A percentile compares a stretch with the other conserved stretches of the same genome.
Conservation (phyloP, 208 protist species). For the Acanthamoeba healyi region DNA sequence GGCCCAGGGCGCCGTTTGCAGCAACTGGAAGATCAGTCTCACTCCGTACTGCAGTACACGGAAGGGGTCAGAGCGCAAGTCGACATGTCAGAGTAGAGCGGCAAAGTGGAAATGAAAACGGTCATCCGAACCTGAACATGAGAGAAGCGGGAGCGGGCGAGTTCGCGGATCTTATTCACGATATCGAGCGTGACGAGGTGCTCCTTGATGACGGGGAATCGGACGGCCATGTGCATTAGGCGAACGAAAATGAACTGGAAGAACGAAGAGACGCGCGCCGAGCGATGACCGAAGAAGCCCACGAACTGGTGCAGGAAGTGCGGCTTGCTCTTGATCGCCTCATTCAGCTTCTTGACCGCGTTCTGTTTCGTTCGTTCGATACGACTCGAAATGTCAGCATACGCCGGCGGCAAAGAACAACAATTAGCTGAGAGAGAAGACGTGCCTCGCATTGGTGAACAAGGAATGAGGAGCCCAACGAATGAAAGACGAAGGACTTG, state of each 20-base stretch:
- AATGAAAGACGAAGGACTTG: conserved; percentile 39
- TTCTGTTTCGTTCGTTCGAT: background rate
- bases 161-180: background rate
- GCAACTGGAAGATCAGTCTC: background rate
- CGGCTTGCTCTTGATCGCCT: background rate
- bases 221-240: conserved; percentile 6
- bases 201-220: background rate
- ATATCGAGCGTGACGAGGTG: background rate
- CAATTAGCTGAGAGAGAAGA: background rate
- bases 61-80: background rate
- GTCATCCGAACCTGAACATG: background rate
- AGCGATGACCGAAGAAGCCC: conserved; percentile 33
- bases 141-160: conserved; percentile 35
- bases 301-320: conserved; percentile 6
- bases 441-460: background rate
- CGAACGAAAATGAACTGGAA: conserved; percentile 37
- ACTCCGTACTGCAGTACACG: conserved; percentile 17
- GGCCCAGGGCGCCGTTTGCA: conserved; percentile 29
- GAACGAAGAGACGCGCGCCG: conserved; percentile 24
- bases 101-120: background rate
- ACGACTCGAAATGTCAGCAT: background rate
- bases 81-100: background rate
- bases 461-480: conserved; percentile 44
- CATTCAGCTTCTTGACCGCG: background rate
- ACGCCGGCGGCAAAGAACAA: too few species aligned